These are phyloP conservation scores for Colletotrichum graminicola DNA, from an alignment of 2,329 filamentous ascomycete genomes.

Conservation along the genomic window DNA sequence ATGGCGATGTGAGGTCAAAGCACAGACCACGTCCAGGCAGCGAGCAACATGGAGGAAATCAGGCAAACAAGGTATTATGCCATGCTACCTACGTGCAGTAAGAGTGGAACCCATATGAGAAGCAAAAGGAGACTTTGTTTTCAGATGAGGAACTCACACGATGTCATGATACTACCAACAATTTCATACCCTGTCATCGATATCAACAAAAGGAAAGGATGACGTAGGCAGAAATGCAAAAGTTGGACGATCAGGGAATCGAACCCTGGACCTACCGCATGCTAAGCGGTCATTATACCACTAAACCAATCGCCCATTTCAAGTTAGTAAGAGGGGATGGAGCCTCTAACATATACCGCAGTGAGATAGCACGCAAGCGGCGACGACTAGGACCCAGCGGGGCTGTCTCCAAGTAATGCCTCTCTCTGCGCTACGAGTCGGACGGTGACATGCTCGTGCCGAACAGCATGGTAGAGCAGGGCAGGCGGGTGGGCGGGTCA, in stretches of 20 bases:
- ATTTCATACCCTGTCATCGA: no score
- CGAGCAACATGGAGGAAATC: neutral
- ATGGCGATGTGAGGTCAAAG: neutral
- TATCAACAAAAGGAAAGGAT: neutral
- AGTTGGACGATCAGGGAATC: conserved; percentile 38
- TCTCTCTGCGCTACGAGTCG: neutral
- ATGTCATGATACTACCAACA: neutral
- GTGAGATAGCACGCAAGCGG: neutral
- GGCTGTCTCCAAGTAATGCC: neutral
- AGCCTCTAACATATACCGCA: no score
- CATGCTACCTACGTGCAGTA: neutral
- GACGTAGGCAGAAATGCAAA: neutral
- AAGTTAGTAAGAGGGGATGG: no score
- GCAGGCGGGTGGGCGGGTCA: neutral
- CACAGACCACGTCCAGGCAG: neutral
- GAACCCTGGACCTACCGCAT: conserved; percentile 41
- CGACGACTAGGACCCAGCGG: neutral
- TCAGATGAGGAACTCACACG: neutral
- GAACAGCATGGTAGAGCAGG: no score
- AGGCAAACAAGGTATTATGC: neutral
- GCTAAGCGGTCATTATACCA: conserved; percentile 42
- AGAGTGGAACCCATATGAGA: neutral
- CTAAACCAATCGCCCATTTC: conserved; percentile 40
- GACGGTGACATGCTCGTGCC: neutral
- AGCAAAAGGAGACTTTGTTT: neutral